These are phyloP conservation scores for Phylloporus scabripes DNA, from an alignment of 768 basidiomycete species.

Conservation along the genomic window DNA sequence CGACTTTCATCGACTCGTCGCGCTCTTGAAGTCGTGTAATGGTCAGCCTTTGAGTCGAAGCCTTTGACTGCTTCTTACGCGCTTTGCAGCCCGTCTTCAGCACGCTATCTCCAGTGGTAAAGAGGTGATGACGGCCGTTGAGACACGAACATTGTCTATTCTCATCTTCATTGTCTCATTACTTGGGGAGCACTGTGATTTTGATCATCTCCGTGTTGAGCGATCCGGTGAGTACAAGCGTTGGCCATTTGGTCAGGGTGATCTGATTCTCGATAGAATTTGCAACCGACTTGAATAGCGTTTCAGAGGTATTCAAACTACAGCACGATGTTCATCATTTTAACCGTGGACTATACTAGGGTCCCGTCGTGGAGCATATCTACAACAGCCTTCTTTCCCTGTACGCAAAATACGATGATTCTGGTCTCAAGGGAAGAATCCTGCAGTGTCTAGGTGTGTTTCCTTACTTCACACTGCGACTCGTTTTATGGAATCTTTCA, in stretches of 20 bases:
- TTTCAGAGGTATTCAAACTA: conserved; percentile 43
- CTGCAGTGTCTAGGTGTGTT: conserved; percentile 79
- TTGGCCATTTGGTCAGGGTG: neutral
- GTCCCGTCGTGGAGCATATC: conserved; percentile 76
- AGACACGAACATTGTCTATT: conserved; percentile 54
- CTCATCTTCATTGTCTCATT: conserved; percentile 82
- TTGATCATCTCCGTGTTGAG: conserved; percentile 68
- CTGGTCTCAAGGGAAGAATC: conserved; percentile 60
- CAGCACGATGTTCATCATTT: neutral
- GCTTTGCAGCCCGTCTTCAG: conserved; percentile 52
- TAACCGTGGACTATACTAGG: conserved; percentile 32
- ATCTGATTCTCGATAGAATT: conserved; percentile 38
- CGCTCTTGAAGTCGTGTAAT: conserved; percentile 81
- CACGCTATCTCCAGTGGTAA: conserved; percentile 44
- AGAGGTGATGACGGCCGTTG: conserved; percentile 41
- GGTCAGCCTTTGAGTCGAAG: conserved; percentile 34
- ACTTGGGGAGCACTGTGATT: conserved; percentile 84
- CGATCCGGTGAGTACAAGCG: conserved; percentile 46
- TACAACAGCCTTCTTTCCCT: conserved; percentile 68
- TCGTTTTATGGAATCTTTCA: neutral
- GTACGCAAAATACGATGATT: conserved; percentile 59
- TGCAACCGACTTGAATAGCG: conserved; percentile 48
- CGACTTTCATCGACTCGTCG: conserved; percentile 73
- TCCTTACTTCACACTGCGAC: neutral
- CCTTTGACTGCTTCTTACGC: conserved; percentile 3